Percentiles rank a stretch among this genome's conserved stretches.
Conservation (phyloP, 116 monocot species). For the Thalassia testudinum region DNA sequence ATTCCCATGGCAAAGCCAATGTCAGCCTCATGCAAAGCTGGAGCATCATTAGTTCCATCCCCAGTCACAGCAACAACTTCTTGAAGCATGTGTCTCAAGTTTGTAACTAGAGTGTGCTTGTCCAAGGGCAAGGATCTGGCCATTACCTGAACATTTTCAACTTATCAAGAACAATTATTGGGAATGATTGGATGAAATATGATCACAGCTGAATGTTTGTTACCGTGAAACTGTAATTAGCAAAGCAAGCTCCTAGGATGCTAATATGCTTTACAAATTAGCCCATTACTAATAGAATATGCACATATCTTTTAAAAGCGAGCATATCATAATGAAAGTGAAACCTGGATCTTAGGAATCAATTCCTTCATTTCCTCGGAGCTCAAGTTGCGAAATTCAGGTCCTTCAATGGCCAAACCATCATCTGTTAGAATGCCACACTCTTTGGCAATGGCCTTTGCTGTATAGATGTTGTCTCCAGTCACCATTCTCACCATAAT, state of each 20-base stretch:
- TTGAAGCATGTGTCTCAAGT: constrained; percentile 26
- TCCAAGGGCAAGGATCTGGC: constrained; percentile 57
- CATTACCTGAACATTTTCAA: constrained; percentile 29
- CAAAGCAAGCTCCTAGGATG: no score
- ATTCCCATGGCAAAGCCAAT: constrained; percentile 72
- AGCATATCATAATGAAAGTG: no score
- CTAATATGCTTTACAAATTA: no score
- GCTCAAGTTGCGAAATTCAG: constrained; percentile 40
- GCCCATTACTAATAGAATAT: no score
- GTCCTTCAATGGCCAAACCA: constrained; percentile 62
- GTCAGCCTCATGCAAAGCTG: constrained; percentile 57
- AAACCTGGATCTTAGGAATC: constrained; percentile 53
- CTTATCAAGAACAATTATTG: neutral
- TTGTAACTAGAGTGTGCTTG: constrained; percentile 39
- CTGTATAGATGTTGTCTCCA: constrained; percentile 63
- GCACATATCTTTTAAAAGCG: no score
- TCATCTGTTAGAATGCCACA: constrained; percentile 58
- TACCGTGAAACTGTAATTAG: no score
- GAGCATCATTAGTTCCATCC: constrained; percentile 78
- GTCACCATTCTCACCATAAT: constrained; percentile 67
- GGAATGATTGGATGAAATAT: no score
- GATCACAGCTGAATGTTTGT: no score
- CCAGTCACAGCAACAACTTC: constrained; percentile 69
- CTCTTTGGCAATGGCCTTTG: constrained; percentile 63
- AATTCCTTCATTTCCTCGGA: constrained; percentile 27